Conservation (phyloP, 768 basidiomycete genomes). For the Macrolepiota albuminosa region DNA sequence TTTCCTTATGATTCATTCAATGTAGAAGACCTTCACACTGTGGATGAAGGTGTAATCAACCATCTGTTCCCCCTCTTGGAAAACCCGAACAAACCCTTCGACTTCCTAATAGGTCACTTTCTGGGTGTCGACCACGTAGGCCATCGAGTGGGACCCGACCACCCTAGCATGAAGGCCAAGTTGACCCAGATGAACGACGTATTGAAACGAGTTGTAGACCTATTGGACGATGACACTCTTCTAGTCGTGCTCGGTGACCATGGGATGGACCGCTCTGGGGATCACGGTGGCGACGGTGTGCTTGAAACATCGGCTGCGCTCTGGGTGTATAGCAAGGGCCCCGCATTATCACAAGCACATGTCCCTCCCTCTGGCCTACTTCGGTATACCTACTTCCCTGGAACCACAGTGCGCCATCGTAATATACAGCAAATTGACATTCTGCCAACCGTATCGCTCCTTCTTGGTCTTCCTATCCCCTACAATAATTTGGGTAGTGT, state of each 20-base stretch:
- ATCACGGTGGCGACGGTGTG: constrained; percentile 89
- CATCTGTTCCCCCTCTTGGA: constrained; percentile 81
- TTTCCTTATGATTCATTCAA: constrained; percentile 96
- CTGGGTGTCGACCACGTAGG: constrained; percentile 97
- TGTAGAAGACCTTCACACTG: constrained; percentile 95
- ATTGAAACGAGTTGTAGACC: constrained; percentile 63
- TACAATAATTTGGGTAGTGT: constrained; percentile 92
- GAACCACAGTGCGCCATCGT: constrained; percentile 48
- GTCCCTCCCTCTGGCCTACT: constrained; percentile 46
- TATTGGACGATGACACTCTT: constrained; percentile 82
- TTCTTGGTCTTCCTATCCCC: constrained; percentile 90
- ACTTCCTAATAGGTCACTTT: constrained; percentile 88
- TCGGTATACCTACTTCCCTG: constrained; percentile 57
- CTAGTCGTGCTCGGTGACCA: constrained; percentile 93
- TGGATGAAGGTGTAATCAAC: constrained; percentile 84
- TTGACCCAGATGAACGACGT: constrained; percentile 85
- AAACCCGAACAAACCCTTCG: constrained; percentile 55
- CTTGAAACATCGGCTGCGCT: constrained; percentile 82
- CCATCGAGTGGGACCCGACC: constrained; percentile 88
- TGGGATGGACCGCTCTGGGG: constrained; percentile 93
- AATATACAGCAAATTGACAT: constrained; percentile 91
- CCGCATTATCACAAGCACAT: constrained; percentile 34
- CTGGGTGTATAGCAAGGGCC: constrained; percentile 90
- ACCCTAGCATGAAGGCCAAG: constrained; percentile 82
- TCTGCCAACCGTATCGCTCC: constrained; percentile 80